Evolutionary conservation across 306 rosid species (phyloP).

Genomic region (Casuarina glauca): DNA sequence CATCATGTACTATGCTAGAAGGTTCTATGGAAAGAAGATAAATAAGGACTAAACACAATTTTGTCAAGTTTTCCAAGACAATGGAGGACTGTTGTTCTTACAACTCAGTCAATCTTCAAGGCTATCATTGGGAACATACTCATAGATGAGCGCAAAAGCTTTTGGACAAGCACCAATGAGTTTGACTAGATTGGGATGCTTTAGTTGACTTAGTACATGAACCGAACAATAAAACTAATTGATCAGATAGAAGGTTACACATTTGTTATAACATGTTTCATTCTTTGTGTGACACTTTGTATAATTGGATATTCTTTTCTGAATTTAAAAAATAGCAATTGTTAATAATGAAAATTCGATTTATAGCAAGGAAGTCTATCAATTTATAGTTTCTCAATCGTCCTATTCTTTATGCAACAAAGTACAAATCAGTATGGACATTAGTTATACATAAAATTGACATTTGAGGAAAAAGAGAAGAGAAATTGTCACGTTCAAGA

Average conservation of each 20-base stretch:
- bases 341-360: no score
- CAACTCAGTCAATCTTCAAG: slow-evolving; percentile 55
- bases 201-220: slow-evolving; percentile 47
- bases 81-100: slow-evolving; percentile 46
- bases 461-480: no score
- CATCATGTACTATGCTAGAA: slow-evolving; percentile 49
- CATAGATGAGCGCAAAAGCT: slow-evolving; percentile 45
- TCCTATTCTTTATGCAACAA: no score
- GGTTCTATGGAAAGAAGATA: slow-evolving; percentile 52
- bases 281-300: no score
- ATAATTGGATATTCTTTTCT: no score
- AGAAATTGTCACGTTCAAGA: no score
- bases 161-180: slow-evolving; percentile 56
- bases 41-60: slow-evolving; percentile 49
- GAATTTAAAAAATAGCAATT: no score
- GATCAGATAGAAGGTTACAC: not conserved
- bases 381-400: no score
- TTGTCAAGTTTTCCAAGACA: slow-evolving; percentile 54
- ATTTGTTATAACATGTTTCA: no score
- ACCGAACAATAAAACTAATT: slow-evolving; percentile 29
- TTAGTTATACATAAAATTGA: no score
- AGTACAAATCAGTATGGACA: no score
- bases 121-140: slow-evolving; percentile 52
- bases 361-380: no score
- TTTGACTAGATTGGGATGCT: slow-evolving; percentile 53